Conservation (phyloP, 2,329 filamentous ascomycete genomes). For the Malbranchea cinnamomea region DNA sequence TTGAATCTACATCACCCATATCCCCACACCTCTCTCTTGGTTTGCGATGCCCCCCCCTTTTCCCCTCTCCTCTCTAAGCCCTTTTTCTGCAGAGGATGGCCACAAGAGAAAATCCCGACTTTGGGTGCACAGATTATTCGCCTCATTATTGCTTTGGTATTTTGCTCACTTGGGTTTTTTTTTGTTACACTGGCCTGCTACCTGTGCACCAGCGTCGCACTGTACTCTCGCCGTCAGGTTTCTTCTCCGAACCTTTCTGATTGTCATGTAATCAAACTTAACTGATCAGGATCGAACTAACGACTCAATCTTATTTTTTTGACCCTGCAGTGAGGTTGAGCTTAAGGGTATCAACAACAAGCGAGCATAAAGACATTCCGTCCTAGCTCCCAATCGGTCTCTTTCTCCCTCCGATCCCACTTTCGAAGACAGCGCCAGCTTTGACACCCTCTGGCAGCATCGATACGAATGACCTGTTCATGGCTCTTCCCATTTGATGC, state of each 20-base stretch:
- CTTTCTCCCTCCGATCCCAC: no score
- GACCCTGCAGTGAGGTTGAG: slow-evolving; percentile 45
- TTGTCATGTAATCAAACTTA: no score
- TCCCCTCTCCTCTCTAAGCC: slow-evolving; percentile 2
- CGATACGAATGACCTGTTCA: no score
- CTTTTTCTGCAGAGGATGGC: slow-evolving; percentile 1
- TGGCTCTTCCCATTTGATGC: no score
- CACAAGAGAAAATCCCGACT: not conserved
- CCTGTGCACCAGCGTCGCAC: no score
- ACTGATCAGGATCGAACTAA: no score
- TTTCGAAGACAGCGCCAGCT: no score
- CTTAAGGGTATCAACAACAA: slow-evolving; percentile 48
- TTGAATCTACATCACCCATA: no score
- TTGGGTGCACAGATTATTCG: not conserved
- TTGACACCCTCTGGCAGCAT: no score
- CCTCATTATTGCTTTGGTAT: not conserved
- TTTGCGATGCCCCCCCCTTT: not conserved
- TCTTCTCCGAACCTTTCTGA: not conserved
- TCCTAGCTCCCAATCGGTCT: no score
- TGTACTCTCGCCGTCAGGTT: no score
- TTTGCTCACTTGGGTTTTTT: not conserved
- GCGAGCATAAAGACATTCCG: slow-evolving; percentile 18
- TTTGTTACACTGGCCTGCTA: not conserved
- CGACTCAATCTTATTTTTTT: slow-evolving; percentile 7
- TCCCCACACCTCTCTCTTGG: no score